These are phyloP conservation scores for Triadica sebifera DNA, from an alignment of 345 rosid species.

Conservation along the genomic window DNA sequence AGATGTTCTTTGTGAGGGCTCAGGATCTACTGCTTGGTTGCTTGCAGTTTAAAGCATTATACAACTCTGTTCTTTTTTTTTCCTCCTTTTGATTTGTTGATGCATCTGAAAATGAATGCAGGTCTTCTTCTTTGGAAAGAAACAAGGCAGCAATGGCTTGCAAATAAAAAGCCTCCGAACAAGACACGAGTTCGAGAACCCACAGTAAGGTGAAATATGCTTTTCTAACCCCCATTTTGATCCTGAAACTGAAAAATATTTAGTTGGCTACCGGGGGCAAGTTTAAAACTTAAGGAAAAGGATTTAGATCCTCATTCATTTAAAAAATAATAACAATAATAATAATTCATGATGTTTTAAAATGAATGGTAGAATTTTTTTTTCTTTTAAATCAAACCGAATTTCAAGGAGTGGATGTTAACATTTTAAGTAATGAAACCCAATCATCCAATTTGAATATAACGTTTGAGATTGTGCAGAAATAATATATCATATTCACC, in stretches of 20 bases:
- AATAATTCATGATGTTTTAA: too few relatives aligned
- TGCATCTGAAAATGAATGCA: constrained; percentile 24
- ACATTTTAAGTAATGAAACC: too few relatives aligned
- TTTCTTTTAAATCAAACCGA: too few relatives aligned
- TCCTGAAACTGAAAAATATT: not conserved
- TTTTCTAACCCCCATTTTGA: not conserved
- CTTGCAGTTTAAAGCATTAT: not conserved
- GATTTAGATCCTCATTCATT: too few relatives aligned
- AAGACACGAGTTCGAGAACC: constrained; percentile 52
- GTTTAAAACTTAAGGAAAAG: not conserved
- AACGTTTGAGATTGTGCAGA: too few relatives aligned
- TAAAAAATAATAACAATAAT: too few relatives aligned
- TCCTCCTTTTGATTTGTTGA: not conserved
- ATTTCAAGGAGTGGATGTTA: too few relatives aligned
- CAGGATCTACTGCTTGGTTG: not conserved
- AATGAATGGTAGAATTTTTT: too few relatives aligned
- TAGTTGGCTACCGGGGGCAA: not conserved
- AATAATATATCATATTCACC: too few relatives aligned
- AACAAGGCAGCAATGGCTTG: constrained; percentile 66
- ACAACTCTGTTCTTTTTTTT: not conserved
- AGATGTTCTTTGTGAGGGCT: not conserved
- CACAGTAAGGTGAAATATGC: constrained; percentile 51
- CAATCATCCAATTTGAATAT: too few relatives aligned
- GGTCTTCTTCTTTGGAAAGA: constrained; percentile 77
- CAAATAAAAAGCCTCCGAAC: constrained; percentile 39